Conservation (phyloP, 202 grass and related monocot species). For the Elaeis oleifera region DNA sequence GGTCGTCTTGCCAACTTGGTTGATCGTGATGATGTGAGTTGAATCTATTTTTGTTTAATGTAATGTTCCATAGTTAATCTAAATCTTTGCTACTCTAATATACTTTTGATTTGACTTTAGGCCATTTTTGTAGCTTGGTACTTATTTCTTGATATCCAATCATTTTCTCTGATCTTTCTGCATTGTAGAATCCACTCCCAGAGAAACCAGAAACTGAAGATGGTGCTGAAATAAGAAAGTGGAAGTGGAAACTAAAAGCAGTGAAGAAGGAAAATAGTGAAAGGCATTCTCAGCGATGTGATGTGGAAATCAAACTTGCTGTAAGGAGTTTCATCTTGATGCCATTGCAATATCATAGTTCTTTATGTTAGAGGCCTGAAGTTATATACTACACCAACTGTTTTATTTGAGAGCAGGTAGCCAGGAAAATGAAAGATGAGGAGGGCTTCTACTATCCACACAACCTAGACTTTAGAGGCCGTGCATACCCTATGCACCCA, state of each 20-base stretch:
- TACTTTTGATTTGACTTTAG: too few relatives aligned
- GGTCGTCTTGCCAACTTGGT: conserved; percentile 79
- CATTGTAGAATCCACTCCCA: conserved; percentile 49
- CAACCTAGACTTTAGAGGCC: conserved; percentile 95
- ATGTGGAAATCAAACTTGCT: conserved; percentile 87
- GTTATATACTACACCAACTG: conserved; percentile 21
- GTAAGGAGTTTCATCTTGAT: conserved; percentile 36
- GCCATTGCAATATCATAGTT: background rate
- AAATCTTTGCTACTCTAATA: too few relatives aligned
- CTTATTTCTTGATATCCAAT: too few relatives aligned
- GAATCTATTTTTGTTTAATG: background rate
- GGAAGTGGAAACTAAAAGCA: conserved; percentile 54
- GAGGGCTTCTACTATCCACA: conserved; percentile 95
- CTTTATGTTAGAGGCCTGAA: background rate
- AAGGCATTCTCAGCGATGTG: conserved; percentile 90
- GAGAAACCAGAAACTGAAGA: conserved; percentile 85
- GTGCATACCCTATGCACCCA: conserved; percentile 97
- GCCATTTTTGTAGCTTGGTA: too few relatives aligned
- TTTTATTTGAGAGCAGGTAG: conserved; percentile 44
- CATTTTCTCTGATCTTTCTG: conserved; percentile 17
- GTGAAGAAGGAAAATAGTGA: conserved; percentile 81
- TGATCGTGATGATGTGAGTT: conserved; percentile 83
- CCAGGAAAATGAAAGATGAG: conserved; percentile 91
- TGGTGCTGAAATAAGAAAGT: conserved; percentile 55
- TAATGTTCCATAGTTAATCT: too few relatives aligned